phyloP scores from a whole-genome alignment of 1,139 yeast genomes.

The Scheffersomyces titani region DNA sequence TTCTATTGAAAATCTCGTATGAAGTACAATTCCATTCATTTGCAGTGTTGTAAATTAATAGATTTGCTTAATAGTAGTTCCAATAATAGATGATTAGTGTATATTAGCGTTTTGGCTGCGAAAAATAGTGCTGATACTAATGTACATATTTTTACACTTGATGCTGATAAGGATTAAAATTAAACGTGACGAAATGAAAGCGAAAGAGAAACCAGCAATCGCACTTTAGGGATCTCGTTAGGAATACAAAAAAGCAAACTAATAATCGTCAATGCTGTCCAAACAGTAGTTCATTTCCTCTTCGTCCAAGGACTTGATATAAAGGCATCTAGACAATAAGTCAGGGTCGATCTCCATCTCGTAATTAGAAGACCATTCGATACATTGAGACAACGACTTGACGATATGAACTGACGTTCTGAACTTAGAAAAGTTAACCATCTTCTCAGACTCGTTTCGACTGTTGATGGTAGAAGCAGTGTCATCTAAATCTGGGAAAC shows the following conservation, averaged over 20 bases:
- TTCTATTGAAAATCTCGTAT: too few relatives aligned
- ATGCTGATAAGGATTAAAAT: neutral
- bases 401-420: conserved; percentile 77
- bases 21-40: neutral
- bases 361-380: conserved; percentile 81
- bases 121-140: neutral
- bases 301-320: conserved; percentile 72
- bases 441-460: conserved; percentile 32
- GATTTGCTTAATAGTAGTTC: neutral
- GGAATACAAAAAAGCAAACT: neutral
- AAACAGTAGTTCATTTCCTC: conserved; percentile 65
- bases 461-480: conserved; percentile 14
- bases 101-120: neutral
- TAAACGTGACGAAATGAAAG: neutral
- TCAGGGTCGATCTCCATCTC: conserved; percentile 52
- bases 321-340: conserved; percentile 77
- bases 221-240: neutral
- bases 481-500: conserved; percentile 10
- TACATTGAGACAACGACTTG: conserved; percentile 75
- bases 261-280: conserved; percentile 8
- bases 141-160: neutral
- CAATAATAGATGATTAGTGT: neutral
- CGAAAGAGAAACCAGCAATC: neutral
- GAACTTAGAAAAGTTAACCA: conserved; percentile 78
- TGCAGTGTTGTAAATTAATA: neutral